Evolutionary conservation across 1,139 yeast species (phyloP).

Genomic region (Trichomonascaceae sp.): DNA sequence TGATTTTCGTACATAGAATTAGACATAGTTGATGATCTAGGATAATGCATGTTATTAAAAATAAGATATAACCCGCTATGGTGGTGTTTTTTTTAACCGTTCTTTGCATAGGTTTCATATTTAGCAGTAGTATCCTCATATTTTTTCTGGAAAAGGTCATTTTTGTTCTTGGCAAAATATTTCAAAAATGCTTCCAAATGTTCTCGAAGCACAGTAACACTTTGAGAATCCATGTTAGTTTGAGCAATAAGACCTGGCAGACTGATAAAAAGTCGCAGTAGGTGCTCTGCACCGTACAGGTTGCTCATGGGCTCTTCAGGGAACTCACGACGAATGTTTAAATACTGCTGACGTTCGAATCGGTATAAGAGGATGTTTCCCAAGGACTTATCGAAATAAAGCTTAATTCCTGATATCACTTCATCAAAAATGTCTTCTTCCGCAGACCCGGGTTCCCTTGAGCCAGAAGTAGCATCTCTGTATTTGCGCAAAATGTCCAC

Average conservation of each 20-base stretch:
- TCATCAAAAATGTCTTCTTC: conserved; percentile 59
- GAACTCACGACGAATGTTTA: conserved; percentile 44
- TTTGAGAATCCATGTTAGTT: conserved; percentile 74
- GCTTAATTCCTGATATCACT: conserved; percentile 57
- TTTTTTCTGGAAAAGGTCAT: conserved; percentile 42
- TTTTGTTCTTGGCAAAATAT: conserved; percentile 43
- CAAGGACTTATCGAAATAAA: conserved; percentile 72
- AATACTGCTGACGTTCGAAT: conserved; percentile 77
- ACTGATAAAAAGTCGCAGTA: conserved; percentile 64
- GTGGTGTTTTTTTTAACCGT: conserved; percentile 12
- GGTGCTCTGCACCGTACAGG: conserved; percentile 72
- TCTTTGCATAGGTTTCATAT: conserved; percentile 46
- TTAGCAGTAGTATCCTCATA: conserved; percentile 57
- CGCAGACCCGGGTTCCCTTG: conserved; percentile 30
- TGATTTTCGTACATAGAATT: not conserved
- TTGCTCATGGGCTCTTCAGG: conserved; percentile 37
- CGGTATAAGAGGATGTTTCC: conserved; percentile 73
- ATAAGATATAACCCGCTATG: not conserved
- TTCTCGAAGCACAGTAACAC: conserved; percentile 50
- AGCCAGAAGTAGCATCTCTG: conserved; percentile 25
- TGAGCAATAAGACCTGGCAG: conserved; percentile 76
- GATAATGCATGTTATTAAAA: conserved; percentile 1
- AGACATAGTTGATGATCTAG: not conserved
- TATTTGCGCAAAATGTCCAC: conserved; percentile 48
- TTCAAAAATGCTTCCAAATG: conserved; percentile 49